Base-by-base conservation (phyloP, 352 stramenopile species). In the Phytophthora pluvialis region DNA sequence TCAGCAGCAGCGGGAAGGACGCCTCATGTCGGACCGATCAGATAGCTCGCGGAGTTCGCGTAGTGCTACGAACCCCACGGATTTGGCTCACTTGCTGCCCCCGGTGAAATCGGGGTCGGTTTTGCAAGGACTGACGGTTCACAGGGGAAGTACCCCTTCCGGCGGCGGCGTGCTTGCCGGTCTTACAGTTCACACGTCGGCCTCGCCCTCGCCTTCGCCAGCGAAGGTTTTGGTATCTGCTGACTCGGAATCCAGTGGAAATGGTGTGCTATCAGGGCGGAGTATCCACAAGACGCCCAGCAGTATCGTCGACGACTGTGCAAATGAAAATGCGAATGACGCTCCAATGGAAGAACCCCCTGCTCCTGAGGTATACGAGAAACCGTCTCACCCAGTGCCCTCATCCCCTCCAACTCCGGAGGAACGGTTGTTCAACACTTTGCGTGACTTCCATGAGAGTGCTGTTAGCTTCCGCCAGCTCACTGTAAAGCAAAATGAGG, bases 391-490 rank as follows among this genome's bases (percentile, higher is more conserved):
- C 31, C 46, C 64, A 9, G 65, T 55, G 7, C 70, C 71, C 1
- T 63, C 74, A 26, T 61, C 60, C 0, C 75, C 77, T 36, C 51
- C 61, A 2, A 92, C 87, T 2, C 83, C 86, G 0, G 83, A 92
- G 56, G 80, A 91, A 29, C 81, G 81, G 7, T 48, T 95, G 28
- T 72, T 89, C 21, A 78, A 75, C 32, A 90, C 86, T 26, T 67
- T 93, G 6, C 78, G 77, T 10, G 87, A 94, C 61, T 94, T 93
- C 49, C 77, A 93, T 59, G 81, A 75, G 21, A 91, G 83, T 56
- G 80, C 85, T 6, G 65, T 89, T 9, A 86, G 69, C 49, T 95
- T 95, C 57, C 76, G 83, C 2, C 63, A 89, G 35, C 79, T 70
- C 12, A 73, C 80, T 3, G 60, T 84, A 4, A 86, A 90, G 73